A percentile compares a stretch with the other conserved stretches of the same genome.
Evolutionary conservation across 2,329 filamentous ascomycete species (phyloP).

Genomic region (Trichoderma arundinaceum): DNA sequence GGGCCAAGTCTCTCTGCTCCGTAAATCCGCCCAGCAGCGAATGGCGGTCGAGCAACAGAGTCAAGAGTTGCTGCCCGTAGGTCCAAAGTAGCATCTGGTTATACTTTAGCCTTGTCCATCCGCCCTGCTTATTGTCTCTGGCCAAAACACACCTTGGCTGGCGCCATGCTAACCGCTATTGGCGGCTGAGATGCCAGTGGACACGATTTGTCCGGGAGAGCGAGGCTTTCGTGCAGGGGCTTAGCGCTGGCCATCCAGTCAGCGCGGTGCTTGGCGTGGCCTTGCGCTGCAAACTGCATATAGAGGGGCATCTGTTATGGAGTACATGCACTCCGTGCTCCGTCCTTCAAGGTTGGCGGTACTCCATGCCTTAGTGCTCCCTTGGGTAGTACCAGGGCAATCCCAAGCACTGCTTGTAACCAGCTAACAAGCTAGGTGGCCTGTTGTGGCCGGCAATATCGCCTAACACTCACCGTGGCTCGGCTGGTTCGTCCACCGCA

Average conservation of each 20-base stretch:
- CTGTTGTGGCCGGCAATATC: conserved; percentile 6
- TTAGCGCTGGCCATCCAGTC: conserved; percentile 12
- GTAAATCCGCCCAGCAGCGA: conserved; percentile 2
- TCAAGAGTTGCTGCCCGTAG: neutral
- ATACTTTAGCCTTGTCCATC: neutral
- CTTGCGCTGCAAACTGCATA: neutral
- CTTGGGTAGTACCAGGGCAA: too few species aligned
- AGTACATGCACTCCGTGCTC: neutral
- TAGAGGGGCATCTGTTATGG: conserved; percentile 21
- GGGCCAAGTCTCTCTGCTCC: neutral
- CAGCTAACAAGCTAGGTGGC: conserved; percentile 15
- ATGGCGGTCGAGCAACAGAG: neutral
- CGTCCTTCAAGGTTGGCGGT: too few species aligned
- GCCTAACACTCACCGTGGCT: conserved; percentile 1
- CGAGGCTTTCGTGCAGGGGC: conserved; percentile 20
- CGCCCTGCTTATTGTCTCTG: conserved; percentile 24
- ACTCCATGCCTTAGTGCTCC: too few species aligned
- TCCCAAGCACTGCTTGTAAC: too few species aligned
- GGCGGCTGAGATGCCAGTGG: conserved; percentile 10
- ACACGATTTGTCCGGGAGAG: neutral
- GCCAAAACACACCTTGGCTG: neutral
- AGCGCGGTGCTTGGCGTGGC: conserved; percentile 8
- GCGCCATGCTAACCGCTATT: conserved; percentile 16
- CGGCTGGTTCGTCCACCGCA: neutral
- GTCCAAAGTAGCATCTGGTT: neutral